Evolutionary conservation across 192 early-diverging fungal genomes (phyloP), one percentile per base, ranked within the genome.

Genomic region (Pilaira anomala): DNA sequence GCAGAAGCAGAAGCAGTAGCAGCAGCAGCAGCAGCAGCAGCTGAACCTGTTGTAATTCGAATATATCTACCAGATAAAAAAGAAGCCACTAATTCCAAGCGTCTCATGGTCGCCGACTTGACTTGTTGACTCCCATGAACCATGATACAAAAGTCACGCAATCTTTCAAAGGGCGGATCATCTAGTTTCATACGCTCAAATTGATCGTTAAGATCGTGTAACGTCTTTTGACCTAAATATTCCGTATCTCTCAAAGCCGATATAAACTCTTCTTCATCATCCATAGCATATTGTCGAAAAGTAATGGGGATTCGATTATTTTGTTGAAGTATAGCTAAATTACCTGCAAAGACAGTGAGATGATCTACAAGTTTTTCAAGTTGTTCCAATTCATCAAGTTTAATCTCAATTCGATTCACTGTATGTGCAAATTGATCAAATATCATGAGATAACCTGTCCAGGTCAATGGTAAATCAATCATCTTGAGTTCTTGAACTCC

Each of bases 401-500:
- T 40, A 7, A 69, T 44, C 29, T 69, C 60, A 57, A 69, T 69
- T 26, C 28, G 25, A 46, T 62, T 60, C 21, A 69, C 60, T 19
- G 60, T 56, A 33, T 69, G 67, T 13, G 67, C 67, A 57, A 69
- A 69, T 45, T 69, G 67, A 48, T 69, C 60, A 55, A 69, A 69
- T 45, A 69, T 69, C 19, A 19, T 41, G 24, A 69, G 29, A 56
- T 69, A 69, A 2, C 67, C 67, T 4, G 28, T 16, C 67, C 67
- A 69, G 9, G 28, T 54, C 19, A 69, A 48, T 2, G 67, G 60
- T 5, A 69, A 16, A n/a, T 54, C 33, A 22, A 69, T 56, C 60
- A 69, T 49, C 7, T 49, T 61, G 19, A 69, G 22, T 3, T 49
- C 44, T n/a, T 45, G 60, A 14, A 69, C 56, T 0, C 67, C 67